phyloP scores from a whole-genome alignment of 345 rosid genomes.

The Theobroma cacao region DNA sequence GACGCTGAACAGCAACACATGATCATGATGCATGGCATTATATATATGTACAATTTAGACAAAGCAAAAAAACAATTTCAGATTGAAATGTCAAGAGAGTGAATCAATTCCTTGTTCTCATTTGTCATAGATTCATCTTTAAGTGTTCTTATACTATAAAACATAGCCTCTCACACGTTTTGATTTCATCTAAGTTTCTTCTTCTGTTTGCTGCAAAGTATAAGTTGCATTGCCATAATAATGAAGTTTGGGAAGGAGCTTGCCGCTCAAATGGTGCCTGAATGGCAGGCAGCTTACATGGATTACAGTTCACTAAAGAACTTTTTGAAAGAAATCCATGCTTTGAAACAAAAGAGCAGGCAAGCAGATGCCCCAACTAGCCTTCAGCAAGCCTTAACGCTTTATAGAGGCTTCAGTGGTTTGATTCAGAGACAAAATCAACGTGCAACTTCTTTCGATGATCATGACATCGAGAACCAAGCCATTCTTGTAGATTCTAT shows the following conservation, averaged over 20 bases:
- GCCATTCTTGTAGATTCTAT: conserved; percentile 36
- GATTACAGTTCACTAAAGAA: conserved; percentile 48
- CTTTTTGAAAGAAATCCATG: conserved; percentile 44
- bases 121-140: neutral
- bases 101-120: neutral
- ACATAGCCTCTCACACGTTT: neutral
- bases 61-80: no score
- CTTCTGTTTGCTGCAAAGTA: no score
- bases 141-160: neutral
- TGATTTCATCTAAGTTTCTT: neutral
- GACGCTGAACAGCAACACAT: no score
- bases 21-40: no score
- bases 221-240: no score
- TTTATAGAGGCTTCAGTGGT: conserved; percentile 63
- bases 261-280: conserved; percentile 60
- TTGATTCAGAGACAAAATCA: conserved; percentile 25
- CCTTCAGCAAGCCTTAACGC: conserved; percentile 30
- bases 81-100: neutral
- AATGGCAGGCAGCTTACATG: conserved; percentile 70
- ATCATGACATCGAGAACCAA: conserved; percentile 37
- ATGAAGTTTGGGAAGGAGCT: conserved; percentile 80
- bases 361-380: conserved; percentile 17
- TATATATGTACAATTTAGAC: no score
- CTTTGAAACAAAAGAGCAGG: conserved; percentile 31
- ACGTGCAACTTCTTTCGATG: conserved; percentile 6